These are phyloP conservation scores for Puccinia horiana DNA, from an alignment of 1,284 basidiomycete genomes.

Conservation along the genomic window DNA sequence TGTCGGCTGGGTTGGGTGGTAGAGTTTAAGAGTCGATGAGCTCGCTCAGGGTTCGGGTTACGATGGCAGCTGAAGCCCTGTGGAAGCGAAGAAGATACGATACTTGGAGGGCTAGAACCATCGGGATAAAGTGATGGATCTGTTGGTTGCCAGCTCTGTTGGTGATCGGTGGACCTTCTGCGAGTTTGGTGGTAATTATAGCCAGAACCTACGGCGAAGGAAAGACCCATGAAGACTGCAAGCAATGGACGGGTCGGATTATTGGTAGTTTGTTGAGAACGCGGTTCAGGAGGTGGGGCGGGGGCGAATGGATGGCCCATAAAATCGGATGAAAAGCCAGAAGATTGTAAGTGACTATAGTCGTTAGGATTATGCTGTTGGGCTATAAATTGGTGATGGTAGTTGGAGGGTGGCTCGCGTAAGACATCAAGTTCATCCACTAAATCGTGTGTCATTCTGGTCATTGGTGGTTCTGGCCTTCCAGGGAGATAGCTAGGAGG, in stretches of 20 bases:
- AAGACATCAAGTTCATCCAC: constrained; percentile 42
- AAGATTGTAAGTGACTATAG: constrained; percentile 19
- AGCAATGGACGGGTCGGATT: constrained; percentile 28
- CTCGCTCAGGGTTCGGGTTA: background rate
- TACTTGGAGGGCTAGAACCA: background rate
- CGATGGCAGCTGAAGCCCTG: constrained; percentile 7
- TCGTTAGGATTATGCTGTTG: constrained; percentile 8
- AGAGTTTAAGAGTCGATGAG: constrained; percentile 6
- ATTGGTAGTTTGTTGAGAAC: background rate
- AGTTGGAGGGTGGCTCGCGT: constrained; percentile 12
- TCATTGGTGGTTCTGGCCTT: constrained; percentile 11
- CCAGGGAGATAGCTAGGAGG: background rate
- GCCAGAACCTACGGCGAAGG: constrained; percentile 43
- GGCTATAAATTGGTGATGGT: constrained; percentile 19
- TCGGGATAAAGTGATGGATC: background rate
- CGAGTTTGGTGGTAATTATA: constrained; percentile 37
- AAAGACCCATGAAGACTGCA: constrained; percentile 45
- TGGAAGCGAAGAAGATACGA: background rate
- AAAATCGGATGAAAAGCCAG: constrained; percentile 29
- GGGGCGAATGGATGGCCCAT: constrained; percentile 40
- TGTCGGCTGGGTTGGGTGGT: background rate
- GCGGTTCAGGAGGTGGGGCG: constrained; percentile 20
- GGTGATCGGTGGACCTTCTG: background rate
- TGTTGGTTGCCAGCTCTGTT: background rate
- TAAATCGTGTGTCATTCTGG: constrained; percentile 18